These are phyloP conservation scores for Pelagomonas calceolata DNA, from an alignment of 108 stramenopile species.

Conservation along the genomic window DNA sequence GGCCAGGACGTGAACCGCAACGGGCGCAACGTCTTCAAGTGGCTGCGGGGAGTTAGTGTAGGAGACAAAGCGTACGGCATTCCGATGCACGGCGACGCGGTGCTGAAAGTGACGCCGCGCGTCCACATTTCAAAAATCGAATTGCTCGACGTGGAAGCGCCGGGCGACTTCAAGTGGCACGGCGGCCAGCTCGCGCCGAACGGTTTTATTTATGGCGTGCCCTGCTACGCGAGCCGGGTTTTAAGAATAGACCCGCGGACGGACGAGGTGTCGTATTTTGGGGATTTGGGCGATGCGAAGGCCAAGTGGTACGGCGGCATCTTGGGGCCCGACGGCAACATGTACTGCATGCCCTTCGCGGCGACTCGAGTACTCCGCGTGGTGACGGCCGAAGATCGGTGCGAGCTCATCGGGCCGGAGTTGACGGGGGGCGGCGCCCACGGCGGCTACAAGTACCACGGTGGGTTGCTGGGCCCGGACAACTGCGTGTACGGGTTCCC, in stretches of 20 bases:
- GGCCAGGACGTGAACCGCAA: not conserved
- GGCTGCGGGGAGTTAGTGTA: slow-evolving; percentile 2
- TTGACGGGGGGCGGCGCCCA: too few relatives aligned
- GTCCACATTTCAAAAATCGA: not conserved
- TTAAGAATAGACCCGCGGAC: not conserved
- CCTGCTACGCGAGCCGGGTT: not conserved
- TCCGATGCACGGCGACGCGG: slow-evolving; percentile 1
- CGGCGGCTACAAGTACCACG: slow-evolving; percentile 48
- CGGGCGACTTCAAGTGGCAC: not conserved
- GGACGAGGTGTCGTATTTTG: not conserved
- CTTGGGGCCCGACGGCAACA: slow-evolving; percentile 60
- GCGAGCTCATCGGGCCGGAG: not conserved
- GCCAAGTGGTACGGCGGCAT: slow-evolving; percentile 67
- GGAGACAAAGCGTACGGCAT: slow-evolving; percentile 3
- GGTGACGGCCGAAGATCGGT: slow-evolving; percentile 22
- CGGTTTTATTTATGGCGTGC: slow-evolving; percentile 3
- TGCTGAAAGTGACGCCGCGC: slow-evolving; percentile 3
- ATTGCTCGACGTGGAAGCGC: not conserved
- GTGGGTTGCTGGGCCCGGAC: slow-evolving; percentile 53
- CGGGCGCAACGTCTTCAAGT: not conserved
- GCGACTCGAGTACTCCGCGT: slow-evolving; percentile 58
- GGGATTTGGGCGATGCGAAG: not conserved
- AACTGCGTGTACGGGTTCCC: slow-evolving; percentile 65
- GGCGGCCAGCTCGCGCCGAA: slow-evolving; percentile 3
- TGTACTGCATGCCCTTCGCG: slow-evolving; percentile 67